Conservation (phyloP, 2,329 filamentous ascomycete species). For the Elsinoe perseae region DNA sequence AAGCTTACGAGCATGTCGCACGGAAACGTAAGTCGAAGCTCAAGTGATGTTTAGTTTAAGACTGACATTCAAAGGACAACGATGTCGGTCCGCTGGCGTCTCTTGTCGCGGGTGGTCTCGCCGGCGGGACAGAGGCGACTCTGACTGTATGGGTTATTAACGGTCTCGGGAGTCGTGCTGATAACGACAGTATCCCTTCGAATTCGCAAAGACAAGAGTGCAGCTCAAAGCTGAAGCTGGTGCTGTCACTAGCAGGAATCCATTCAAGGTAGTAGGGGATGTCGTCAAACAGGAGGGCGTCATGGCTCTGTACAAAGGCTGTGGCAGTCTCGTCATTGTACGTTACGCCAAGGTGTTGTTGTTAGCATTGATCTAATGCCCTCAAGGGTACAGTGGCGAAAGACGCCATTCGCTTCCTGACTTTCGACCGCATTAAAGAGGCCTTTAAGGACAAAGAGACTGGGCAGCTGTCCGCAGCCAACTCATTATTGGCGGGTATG, state of each 20-base stretch:
- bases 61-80: conserved; percentile 1
- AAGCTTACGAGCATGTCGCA: conserved; percentile 6
- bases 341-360: conserved; percentile 20
- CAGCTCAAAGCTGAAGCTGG: conserved; percentile 46
- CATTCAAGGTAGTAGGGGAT: conserved; percentile 49
- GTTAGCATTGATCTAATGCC: neutral
- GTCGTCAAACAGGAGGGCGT: conserved; percentile 51
- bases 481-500: conserved; percentile 59
- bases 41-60: too few relatives aligned
- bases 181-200: conserved; percentile 48
- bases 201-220: conserved; percentile 59
- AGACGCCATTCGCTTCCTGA: conserved; percentile 58
- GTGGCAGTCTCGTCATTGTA: conserved; percentile 49
- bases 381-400: conserved; percentile 52
- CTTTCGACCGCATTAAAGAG: conserved; percentile 58
- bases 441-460: conserved; percentile 48
- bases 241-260: conserved; percentile 45
- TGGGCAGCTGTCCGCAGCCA: conserved; percentile 47
- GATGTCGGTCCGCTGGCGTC: conserved; percentile 27
- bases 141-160: conserved; percentile 23
- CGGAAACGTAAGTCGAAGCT: neutral
- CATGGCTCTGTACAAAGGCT: conserved; percentile 55
- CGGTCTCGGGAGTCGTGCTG: neutral
- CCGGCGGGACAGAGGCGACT: conserved; percentile 30
- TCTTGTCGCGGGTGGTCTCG: conserved; percentile 30